These are phyloP conservation scores for Adansonia rubrostipa DNA, from an alignment of 441 rosid species.

Conservation along the genomic window DNA sequence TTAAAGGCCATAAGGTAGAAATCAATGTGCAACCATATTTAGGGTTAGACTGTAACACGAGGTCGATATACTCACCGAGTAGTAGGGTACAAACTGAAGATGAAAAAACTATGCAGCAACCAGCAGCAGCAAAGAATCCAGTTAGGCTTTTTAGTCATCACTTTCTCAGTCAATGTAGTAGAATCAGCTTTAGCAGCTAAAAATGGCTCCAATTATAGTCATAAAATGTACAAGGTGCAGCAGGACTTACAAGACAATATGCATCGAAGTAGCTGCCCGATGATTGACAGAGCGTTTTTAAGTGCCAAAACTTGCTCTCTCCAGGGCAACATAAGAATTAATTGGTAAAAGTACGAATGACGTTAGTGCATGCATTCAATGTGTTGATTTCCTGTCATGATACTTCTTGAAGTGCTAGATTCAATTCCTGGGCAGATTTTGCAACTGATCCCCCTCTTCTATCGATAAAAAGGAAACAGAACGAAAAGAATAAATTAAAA, in stretches of 20 bases:
- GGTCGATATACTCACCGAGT: conserved; percentile 17
- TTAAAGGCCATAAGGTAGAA: conserved; percentile 33
- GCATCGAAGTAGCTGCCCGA: conserved; percentile 13
- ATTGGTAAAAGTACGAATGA: conserved; percentile 33
- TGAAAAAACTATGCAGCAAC: conserved; percentile 33
- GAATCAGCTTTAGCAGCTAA: conserved; percentile 36
- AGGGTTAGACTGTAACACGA: conserved; percentile 27
- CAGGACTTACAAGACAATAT: conserved; percentile 12
- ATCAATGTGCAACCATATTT: conserved; percentile 26
- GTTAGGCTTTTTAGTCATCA: conserved; percentile 28
- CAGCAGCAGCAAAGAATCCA: conserved; percentile 26
- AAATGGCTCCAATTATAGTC: conserved; percentile 32
- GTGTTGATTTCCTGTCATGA: conserved; percentile 42
- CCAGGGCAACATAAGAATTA: conserved; percentile 30
- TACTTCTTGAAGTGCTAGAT: conserved; percentile 74
- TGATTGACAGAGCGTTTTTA: conserved; percentile 10
- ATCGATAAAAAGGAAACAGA: conserved; percentile 19
- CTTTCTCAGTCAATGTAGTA: conserved; percentile 37
- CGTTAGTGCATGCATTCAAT: conserved; percentile 21
- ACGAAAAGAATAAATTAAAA: not conserved
- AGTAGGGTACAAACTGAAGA: conserved; percentile 3
- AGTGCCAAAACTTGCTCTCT: conserved; percentile 37
- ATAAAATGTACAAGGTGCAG: conserved; percentile 37
- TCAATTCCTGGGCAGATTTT: conserved; percentile 83
- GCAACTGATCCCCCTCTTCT: conserved; percentile 87